Evolutionary conservation across 1,284 basidiomycete genomes (phyloP).

Genomic region (Tilletiopsis washingtonensis): DNA sequence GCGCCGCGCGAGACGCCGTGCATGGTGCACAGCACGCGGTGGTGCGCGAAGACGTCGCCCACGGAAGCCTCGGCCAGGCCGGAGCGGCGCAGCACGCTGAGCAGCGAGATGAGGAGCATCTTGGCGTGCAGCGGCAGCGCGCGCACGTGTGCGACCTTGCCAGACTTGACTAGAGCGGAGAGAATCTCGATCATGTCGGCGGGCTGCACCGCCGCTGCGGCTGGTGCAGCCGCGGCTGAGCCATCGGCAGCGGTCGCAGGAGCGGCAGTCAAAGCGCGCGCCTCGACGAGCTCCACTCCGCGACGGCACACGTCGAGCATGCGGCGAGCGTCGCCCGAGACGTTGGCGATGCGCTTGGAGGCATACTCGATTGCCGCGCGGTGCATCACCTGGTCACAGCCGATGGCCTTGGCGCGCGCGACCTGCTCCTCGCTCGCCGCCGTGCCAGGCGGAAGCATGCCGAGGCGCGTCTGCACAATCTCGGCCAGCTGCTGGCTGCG

Average conservation of each 20-base stretch:
- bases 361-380: conserved; percentile 77
- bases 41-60: conserved; percentile 57
- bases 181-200: conserved; percentile 74
- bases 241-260: too few relatives aligned
- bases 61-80: conserved; percentile 81
- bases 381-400: conserved; percentile 56
- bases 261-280: conserved; percentile 34
- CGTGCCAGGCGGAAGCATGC: conserved; percentile 13
- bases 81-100: conserved; percentile 72
- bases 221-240: background rate
- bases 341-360: conserved; percentile 80
- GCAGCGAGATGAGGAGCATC: conserved; percentile 59
- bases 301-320: conserved; percentile 82
- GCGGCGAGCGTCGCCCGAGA: conserved; percentile 88
- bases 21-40: conserved; percentile 25
- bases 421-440: background rate
- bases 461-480: conserved; percentile 75
- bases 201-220: conserved; percentile 56
- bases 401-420: conserved; percentile 32
- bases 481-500: conserved; percentile 68
- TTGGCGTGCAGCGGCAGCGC: conserved; percentile 36
- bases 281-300: conserved; percentile 39
- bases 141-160: conserved; percentile 54
- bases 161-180: conserved; percentile 81
- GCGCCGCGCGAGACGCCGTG: conserved; percentile 12